Evolutionary conservation across 2,329 filamentous ascomycete species (phyloP).

Genomic region (Fusarium napiforme): DNA sequence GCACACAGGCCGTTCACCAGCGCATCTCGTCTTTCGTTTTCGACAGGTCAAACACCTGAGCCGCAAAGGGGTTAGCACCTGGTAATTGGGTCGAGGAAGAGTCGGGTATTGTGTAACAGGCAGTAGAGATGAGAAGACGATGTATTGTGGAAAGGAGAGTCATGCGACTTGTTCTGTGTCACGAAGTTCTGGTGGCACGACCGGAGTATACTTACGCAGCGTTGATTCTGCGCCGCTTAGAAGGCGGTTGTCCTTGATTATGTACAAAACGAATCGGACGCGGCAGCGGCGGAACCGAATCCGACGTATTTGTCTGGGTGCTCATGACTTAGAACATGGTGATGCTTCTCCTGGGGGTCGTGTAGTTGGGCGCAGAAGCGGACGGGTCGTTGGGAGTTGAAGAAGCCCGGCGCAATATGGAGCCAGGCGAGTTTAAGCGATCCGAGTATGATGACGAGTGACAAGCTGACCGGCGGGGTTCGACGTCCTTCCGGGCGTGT

Average conservation of each 20-base stretch:
- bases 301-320: constrained; percentile 55
- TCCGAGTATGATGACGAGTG: constrained; percentile 24
- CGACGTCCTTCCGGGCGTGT: constrained; percentile 22
- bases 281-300: constrained; percentile 54
- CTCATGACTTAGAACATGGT: constrained; percentile 59
- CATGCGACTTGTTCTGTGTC: background rate
- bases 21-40: constrained; percentile 80
- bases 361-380: constrained; percentile 24
- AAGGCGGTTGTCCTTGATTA: constrained; percentile 82
- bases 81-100: background rate
- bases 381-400: constrained; percentile 14
- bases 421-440: constrained; percentile 26
- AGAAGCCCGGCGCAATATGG: constrained; percentile 26
- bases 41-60: constrained; percentile 64
- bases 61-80: constrained; percentile 31
- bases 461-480: constrained; percentile 40
- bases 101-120: background rate
- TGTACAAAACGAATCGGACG: constrained; percentile 83
- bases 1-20: constrained; percentile 77
- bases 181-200: background rate
- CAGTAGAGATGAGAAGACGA: background rate
- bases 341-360: constrained; percentile 35
- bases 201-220: constrained; percentile 70
- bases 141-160: background rate
- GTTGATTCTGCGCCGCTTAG: constrained; percentile 81